Evolutionary conservation across 768 basidiomycete species (phyloP).

Genomic region (Stropharia rugosoannulata): DNA sequence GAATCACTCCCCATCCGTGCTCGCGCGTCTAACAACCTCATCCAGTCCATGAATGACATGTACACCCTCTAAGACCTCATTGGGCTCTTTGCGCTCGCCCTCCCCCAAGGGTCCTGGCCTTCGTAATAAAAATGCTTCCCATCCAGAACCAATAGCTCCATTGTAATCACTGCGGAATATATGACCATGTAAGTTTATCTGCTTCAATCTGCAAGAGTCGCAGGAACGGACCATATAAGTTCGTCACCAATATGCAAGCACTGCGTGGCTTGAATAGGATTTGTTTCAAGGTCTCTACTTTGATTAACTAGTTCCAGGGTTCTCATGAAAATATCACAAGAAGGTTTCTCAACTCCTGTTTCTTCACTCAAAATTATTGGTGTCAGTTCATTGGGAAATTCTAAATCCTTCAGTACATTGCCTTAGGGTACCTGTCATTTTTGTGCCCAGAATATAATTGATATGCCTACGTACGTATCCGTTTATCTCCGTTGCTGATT

Average conservation of each 20-base stretch:
- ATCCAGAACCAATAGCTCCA: conserved; percentile 55
- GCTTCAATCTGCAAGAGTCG: not conserved
- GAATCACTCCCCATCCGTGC: not conserved
- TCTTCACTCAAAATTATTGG: conserved; percentile 71
- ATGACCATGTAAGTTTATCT: not conserved
- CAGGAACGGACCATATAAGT: conserved; percentile 49
- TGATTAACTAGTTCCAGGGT: conserved; percentile 35
- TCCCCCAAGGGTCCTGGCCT: conserved; percentile 49
- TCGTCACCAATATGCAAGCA: conserved; percentile 80
- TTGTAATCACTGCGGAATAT: conserved; percentile 56
- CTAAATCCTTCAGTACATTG: conserved; percentile 59
- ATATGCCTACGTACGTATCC: conserved; percentile 50
- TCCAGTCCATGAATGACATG: conserved; percentile 31
- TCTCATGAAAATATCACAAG: conserved; percentile 52
- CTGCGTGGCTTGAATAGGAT: conserved; percentile 34
- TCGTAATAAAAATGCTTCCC: conserved; percentile 57
- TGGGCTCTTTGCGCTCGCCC: conserved; percentile 39
- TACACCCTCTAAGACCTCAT: conserved; percentile 38
- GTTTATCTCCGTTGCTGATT: conserved; percentile 70
- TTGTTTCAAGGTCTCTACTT: conserved; percentile 12
- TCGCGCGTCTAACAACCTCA: conserved; percentile 18
- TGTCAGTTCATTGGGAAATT: conserved; percentile 44
- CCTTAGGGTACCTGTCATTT: conserved; percentile 25
- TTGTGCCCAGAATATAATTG: not conserved
- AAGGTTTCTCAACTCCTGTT: conserved; percentile 69